Evolutionary conservation across 371 early-diverging fungal genomes (phyloP).

Genomic region (Apophysomyces sp.): DNA sequence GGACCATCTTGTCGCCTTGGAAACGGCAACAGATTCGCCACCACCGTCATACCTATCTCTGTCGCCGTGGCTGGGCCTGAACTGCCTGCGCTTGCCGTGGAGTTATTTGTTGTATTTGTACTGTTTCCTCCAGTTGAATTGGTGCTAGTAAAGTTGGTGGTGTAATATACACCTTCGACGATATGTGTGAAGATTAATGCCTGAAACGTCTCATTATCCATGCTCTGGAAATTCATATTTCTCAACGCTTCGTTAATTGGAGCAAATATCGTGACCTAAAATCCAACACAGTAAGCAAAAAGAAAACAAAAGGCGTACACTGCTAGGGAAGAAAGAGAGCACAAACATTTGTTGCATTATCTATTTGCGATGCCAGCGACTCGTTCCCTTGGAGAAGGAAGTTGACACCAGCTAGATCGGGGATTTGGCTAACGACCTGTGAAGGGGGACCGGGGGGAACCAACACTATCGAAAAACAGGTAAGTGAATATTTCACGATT

Average conservation of each 20-base stretch:
- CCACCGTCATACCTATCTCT: neutral
- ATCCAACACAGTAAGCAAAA: neutral
- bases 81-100: neutral
- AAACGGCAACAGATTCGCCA: too few species aligned
- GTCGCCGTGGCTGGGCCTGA: neutral
- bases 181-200: slow-evolving; percentile 27
- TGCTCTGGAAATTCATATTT: neutral
- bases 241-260: slow-evolving; percentile 26
- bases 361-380: slow-evolving; percentile 13
- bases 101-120: neutral
- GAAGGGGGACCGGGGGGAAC: slow-evolving; percentile 27
- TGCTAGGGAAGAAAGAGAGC: neutral
- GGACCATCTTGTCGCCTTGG: neutral
- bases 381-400: slow-evolving; percentile 5
- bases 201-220: neutral
- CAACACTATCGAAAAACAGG: slow-evolving; percentile 20
- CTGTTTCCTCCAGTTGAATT: neutral
- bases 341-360: slow-evolving; percentile 30
- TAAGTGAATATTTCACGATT: neutral
- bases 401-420: slow-evolving; percentile 9
- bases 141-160: slow-evolving; percentile 28
- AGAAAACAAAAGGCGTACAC: neutral
- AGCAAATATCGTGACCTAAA: slow-evolving; percentile 40
- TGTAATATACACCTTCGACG: slow-evolving; percentile 37
- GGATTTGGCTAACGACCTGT: slow-evolving; percentile 9